A percentile compares a stretch with the other conserved stretches of the same genome.
phyloP scores from a whole-genome alignment of 257 asterid genomes.

The Lycium barbarum region DNA sequence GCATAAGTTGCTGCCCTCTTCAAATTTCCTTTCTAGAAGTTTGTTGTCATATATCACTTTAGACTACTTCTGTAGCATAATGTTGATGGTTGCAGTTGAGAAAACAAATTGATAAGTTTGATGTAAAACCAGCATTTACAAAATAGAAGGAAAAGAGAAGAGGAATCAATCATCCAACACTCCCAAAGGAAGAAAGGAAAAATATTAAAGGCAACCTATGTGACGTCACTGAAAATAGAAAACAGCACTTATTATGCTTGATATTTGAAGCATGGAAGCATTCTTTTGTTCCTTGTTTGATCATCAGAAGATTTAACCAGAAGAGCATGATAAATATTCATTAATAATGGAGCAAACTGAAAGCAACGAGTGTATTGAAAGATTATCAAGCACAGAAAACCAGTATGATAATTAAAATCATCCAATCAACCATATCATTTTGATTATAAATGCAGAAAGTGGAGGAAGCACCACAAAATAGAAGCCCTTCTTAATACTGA shows the following conservation, averaged over 20 bases:
- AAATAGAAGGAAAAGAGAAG: not conserved
- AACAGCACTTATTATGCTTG: not conserved
- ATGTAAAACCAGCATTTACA: not conserved
- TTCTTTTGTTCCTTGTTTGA: not conserved
- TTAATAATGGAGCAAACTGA: not conserved
- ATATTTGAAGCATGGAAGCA: not conserved
- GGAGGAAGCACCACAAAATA: not conserved
- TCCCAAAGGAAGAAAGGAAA: not conserved
- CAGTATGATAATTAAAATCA: not conserved
- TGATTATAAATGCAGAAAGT: not conserved
- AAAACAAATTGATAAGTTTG: not conserved
- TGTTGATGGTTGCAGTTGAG: not conserved
- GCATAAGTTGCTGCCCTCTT: not conserved
- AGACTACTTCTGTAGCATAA: not conserved
- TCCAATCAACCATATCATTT: not conserved
- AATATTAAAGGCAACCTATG: not conserved
- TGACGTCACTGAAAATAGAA: not conserved
- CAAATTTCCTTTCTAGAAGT: not conserved
- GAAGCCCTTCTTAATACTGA: not conserved
- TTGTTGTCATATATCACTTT: not conserved
- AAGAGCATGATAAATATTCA: not conserved
- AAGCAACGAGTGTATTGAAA: not conserved
- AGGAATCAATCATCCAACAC: not conserved
- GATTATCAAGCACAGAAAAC: not conserved
- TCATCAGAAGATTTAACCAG: slow-evolving; percentile 8